These are phyloP conservation scores for Metrosideros polymorpha DNA, from an alignment of 441 rosid species.

Conservation along the genomic window DNA sequence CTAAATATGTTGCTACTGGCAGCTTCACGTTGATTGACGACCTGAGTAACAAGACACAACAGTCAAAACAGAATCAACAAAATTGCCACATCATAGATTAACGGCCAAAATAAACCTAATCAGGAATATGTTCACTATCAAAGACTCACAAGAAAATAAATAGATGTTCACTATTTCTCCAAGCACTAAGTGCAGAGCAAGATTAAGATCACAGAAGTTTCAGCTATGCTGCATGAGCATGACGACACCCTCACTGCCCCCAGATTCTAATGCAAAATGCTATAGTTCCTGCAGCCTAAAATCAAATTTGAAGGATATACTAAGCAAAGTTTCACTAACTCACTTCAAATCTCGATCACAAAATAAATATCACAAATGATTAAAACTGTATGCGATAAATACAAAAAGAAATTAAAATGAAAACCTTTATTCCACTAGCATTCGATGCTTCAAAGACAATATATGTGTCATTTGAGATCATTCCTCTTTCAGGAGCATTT, in stretches of 20 bases:
- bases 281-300: neutral
- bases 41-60: conserved; percentile 29
- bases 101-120: neutral
- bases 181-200: neutral
- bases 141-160: neutral
- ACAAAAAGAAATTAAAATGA: neutral
- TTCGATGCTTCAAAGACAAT: conserved; percentile 83
- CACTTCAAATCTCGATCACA: neutral
- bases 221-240: neutral
- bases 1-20: conserved; percentile 90
- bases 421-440: conserved; percentile 92
- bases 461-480: conserved; percentile 66
- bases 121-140: neutral
- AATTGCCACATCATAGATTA: neutral
- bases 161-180: neutral
- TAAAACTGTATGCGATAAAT: neutral
- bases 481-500: conserved; percentile 70
- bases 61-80: neutral
- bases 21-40: conserved; percentile 97
- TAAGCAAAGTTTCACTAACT: neutral
- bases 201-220: neutral
- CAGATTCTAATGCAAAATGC: neutral
- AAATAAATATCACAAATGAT: neutral
- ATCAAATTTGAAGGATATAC: neutral
- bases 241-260: neutral